Evolutionary conservation across 495 filamentous ascomycete genomes (phyloP).

Genomic region (Amniculicola lignicola): DNA sequence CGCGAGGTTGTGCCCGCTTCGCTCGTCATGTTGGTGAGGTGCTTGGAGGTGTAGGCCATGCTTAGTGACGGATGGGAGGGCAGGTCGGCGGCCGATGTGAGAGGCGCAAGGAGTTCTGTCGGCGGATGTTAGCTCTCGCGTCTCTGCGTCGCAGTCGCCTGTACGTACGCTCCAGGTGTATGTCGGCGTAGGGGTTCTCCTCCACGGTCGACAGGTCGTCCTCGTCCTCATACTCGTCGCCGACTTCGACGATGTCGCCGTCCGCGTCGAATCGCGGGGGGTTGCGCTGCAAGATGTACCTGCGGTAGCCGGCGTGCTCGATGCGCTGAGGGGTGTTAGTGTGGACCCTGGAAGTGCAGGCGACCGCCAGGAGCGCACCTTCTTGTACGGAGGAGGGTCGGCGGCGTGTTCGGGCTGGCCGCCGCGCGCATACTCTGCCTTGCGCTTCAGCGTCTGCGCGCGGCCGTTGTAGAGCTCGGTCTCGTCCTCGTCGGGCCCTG

Average conservation of each 20-base stretch:
- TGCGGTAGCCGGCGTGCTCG: constrained; percentile 77
- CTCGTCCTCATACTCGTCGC: constrained; percentile 77
- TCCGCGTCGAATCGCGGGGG: constrained; percentile 74
- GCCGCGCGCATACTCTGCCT: constrained; percentile 73
- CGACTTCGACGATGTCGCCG: constrained; percentile 71
- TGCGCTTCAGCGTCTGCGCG: constrained; percentile 84
- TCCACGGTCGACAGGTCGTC: constrained; percentile 67
- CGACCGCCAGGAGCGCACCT: constrained; percentile 52
- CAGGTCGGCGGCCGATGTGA: constrained; percentile 83
- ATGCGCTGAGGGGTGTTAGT: constrained; percentile 57
- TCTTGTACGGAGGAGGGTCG: constrained; percentile 77
- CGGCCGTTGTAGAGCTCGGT: constrained; percentile 73
- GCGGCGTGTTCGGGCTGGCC: constrained; percentile 67
- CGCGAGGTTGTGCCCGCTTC: constrained; percentile 69
- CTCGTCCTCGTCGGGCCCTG: constrained; percentile 85
- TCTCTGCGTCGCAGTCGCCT: constrained; percentile 3
- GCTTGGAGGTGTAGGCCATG: constrained; percentile 73
- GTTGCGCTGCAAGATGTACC: constrained; percentile 79
- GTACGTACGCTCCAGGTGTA: constrained; percentile 75
- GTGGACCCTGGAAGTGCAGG: neutral
- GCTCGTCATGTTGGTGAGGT: constrained; percentile 72
- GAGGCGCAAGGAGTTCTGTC: constrained; percentile 77
- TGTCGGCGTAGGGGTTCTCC: constrained; percentile 76
- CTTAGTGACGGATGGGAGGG: constrained; percentile 80
- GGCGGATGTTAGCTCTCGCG: neutral